Evolutionary conservation across 306 rosid genomes (phyloP).

Genomic region (Sophora flavescens): DNA sequence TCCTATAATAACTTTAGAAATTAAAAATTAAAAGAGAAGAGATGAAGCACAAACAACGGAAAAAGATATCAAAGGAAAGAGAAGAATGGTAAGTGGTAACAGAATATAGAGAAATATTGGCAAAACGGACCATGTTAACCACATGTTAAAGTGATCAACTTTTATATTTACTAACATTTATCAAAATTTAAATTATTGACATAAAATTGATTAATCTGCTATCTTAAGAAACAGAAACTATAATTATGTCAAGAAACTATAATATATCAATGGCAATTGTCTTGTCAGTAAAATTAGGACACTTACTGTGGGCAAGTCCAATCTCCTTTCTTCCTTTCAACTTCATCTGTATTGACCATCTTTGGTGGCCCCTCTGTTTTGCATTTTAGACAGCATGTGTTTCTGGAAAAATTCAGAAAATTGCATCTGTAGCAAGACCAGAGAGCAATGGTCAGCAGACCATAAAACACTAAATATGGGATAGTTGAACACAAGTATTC

Average conservation of each 20-base stretch:
- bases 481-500: constrained; percentile 36
- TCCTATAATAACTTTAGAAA: neutral
- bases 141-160: neutral
- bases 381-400: constrained; percentile 76
- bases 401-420: constrained; percentile 87
- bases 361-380: constrained; percentile 67
- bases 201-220: constrained; percentile 27
- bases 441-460: constrained; percentile 44
- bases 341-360: constrained; percentile 35
- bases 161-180: neutral
- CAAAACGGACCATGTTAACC: neutral
- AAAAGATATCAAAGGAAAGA: neutral
- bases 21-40: neutral
- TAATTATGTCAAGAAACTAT: constrained; percentile 8
- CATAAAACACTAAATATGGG: constrained; percentile 14
- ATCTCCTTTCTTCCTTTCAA: constrained; percentile 85
- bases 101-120: neutral
- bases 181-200: constrained; percentile 11
- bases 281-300: constrained; percentile 31
- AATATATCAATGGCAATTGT: constrained; percentile 10
- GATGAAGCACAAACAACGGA: constrained; percentile 8
- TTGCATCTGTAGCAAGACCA: constrained; percentile 71
- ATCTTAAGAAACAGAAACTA: constrained; percentile 13
- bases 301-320: constrained; percentile 87
- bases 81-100: neutral